Base-by-base conservation (phyloP, 805 yeast genomes). In the Starmerella vaccinii region DNA sequence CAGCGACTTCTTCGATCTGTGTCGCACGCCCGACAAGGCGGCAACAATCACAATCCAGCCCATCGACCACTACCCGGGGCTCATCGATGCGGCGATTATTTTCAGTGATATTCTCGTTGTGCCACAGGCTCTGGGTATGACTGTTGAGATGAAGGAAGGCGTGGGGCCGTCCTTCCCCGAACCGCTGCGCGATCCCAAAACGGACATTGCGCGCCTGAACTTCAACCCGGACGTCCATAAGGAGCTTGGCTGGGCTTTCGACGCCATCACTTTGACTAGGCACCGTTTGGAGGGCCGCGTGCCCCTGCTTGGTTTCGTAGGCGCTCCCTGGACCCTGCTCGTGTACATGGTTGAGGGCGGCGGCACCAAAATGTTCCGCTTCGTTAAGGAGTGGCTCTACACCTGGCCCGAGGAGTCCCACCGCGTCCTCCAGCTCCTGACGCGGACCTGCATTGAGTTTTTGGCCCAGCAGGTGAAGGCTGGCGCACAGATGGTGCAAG, bases 261-360 rank as follows among this genome's bases (percentile, higher is more conserved):
- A 84, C 61, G 84, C 97, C n/a, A 84, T 92, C 58, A 83, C 94
- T 3, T 68, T 85, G 57, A 92, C 98, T n/a, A 77, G 98, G 67
- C 73, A 73, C 56, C 86, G 84, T 62, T 75, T 92, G 53, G 69
- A 80, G 38, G 98, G 98, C 46, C 77, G 95, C 61, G 97, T 89
- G 12, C 98, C 98, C 26, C 71, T 92, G 55, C 74, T 92, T 47
- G 98, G 98, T 3, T 92, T 92, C 69, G 84, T 88, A 59, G 98
- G 98, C 49, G 96, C 95, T 8, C 98, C 98, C 50, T 92, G 97
- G 96, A 92, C 98, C 12, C 71, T 92, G 53, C 74, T 92, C 71
- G 95, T 89, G 33, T 92, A 92, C 70, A 92, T 92, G 96, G 80
- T 88, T 53, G 98, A 92, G 69, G 98, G 98, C 47, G 95, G 95